These are phyloP conservation scores for Flaveria trinervia DNA, from an alignment of 129 eudicot species.

Conservation along the genomic window DNA sequence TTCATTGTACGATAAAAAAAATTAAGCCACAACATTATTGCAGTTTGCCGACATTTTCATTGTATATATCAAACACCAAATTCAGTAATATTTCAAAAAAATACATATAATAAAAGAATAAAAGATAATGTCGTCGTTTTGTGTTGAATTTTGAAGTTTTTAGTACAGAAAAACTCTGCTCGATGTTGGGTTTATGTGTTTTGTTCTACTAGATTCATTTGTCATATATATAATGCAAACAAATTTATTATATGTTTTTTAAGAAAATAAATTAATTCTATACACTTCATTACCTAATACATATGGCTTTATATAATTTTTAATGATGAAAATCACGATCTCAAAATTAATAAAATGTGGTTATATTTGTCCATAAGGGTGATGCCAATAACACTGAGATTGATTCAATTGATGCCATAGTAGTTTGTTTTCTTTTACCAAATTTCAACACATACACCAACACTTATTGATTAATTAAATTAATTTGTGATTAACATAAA, in stretches of 20 bases:
- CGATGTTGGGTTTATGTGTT: constrained; percentile 35
- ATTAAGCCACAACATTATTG: no score
- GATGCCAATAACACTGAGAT: constrained; percentile 32
- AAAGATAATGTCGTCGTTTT: constrained; percentile 25
- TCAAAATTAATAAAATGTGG: constrained; percentile 12
- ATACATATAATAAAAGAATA: neutral
- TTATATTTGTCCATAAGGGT: constrained; percentile 39
- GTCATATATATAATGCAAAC: constrained; percentile 40
- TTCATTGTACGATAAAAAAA: no score
- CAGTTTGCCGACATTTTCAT: no score
- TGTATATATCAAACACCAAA: neutral
- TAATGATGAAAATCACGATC: neutral
- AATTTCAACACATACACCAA: constrained; percentile 23
- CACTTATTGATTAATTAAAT: neutral
- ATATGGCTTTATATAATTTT: constrained; percentile 21
- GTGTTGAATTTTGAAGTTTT: constrained; percentile 27
- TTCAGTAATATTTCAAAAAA: neutral
- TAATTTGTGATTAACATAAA: neutral
- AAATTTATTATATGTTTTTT: constrained; percentile 11
- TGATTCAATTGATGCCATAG: constrained; percentile 21
- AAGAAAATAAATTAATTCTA: constrained; percentile 19
- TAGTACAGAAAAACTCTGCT: constrained; percentile 28
- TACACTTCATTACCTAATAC: constrained; percentile 29
- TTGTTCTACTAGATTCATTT: constrained; percentile 36
- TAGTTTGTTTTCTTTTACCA: constrained; percentile 9